phyloP scores from a whole-genome alignment of 192 early-diverging fungal species.

The Diversispora epigaea region DNA sequence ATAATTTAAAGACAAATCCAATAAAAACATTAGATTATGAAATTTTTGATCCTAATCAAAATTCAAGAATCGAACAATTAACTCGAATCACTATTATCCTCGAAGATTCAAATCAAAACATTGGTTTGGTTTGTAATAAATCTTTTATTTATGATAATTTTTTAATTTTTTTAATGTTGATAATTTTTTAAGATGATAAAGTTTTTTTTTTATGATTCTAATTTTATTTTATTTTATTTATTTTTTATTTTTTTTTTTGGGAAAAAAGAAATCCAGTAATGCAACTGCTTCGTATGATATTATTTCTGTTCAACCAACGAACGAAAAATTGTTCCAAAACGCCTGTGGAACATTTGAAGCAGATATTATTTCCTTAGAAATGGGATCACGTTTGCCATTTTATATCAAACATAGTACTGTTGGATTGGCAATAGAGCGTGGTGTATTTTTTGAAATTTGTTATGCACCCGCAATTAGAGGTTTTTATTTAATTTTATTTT shows the following conservation, averaged over 20 bases:
- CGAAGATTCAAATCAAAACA: conserved; percentile 58
- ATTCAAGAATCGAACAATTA: conserved; percentile 51
- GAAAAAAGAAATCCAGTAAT: conserved; percentile 39
- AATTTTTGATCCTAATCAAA: conserved; percentile 1
- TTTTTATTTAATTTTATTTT: conserved; percentile 16
- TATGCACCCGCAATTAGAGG: conserved; percentile 69
- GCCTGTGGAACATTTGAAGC: conserved; percentile 69
- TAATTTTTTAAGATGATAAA: not conserved
- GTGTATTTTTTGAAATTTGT: conserved; percentile 77
- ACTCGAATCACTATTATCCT: conserved; percentile 57
- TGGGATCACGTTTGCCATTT: conserved; percentile 63
- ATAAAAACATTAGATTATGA: conserved; percentile 39
- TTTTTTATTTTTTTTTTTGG: conserved; percentile 21
- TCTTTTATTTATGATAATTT: too few relatives aligned
- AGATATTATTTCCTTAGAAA: conserved; percentile 82
- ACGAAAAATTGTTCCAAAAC: conserved; percentile 69
- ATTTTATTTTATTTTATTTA: not conserved
- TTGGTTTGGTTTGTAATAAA: conserved; percentile 48
- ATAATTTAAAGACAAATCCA: conserved; percentile 40
- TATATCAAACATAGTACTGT: conserved; percentile 65
- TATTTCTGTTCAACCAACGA: conserved; percentile 69
- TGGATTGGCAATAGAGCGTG: conserved; percentile 68
- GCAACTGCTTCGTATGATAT: conserved; percentile 58
- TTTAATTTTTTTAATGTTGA: conserved; percentile 8
- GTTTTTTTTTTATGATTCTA: not conserved